A percentile compares a stretch with the other conserved stretches of the same genome.
phyloP scores from a whole-genome alignment of 2,329 filamentous ascomycete species.

The Cercospora canescens region DNA sequence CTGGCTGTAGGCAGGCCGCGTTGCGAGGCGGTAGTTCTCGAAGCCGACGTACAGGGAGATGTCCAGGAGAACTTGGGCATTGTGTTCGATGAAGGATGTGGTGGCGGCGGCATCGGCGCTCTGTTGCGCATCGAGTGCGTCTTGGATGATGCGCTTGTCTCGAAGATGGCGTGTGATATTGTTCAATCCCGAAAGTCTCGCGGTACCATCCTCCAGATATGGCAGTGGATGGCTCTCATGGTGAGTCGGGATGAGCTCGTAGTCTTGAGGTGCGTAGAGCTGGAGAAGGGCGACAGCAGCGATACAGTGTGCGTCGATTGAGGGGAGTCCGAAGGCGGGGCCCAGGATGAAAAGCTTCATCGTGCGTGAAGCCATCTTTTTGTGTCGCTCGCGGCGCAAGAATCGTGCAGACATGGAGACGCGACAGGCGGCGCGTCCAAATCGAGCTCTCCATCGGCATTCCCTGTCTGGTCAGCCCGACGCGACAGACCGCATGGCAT shows the following conservation, averaged over 20 bases:
- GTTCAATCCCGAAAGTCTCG: constrained; percentile 61
- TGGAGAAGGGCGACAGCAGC: constrained; percentile 77
- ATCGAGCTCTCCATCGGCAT: neutral
- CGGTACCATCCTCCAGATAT: constrained; percentile 53
- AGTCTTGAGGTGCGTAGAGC: constrained; percentile 54
- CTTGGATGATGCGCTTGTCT: constrained; percentile 22
- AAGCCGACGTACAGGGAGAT: constrained; percentile 88
- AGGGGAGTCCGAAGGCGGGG: constrained; percentile 82
- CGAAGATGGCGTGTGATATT: constrained; percentile 61
- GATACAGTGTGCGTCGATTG: constrained; percentile 87
- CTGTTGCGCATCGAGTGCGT: constrained; percentile 8
- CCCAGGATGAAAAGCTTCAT: constrained; percentile 84
- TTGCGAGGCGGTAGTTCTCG: constrained; percentile 77
- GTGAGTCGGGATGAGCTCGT: constrained; percentile 67
- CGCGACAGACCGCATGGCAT: neutral
- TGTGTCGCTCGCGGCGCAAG: neutral
- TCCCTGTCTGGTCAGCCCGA: neutral
- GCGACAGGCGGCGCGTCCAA: constrained; percentile 1
- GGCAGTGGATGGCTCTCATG: constrained; percentile 30
- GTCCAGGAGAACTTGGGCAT: constrained; percentile 76
- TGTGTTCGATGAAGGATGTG: constrained; percentile 64
- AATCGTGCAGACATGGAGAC: neutral
- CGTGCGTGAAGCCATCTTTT: constrained; percentile 22
- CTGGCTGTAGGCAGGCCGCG: constrained; percentile 75
- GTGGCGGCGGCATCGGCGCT: constrained; percentile 44